Evolutionary conservation across 768 basidiomycete species (phyloP).

Genomic region (Pleurotus citrinopileatus): DNA sequence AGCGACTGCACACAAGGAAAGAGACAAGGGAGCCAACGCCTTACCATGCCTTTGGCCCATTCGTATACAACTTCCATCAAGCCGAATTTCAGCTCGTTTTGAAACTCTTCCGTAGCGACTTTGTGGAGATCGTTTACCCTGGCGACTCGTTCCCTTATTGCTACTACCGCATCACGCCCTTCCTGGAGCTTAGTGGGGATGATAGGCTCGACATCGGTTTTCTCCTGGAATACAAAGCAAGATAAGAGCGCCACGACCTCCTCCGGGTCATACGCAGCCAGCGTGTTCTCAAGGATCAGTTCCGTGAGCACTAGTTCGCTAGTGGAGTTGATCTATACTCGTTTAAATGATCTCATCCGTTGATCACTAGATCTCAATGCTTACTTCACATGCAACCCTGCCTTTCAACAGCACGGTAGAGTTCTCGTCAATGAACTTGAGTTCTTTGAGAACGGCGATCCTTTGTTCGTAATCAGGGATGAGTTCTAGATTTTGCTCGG

Average conservation of each 20-base stretch:
- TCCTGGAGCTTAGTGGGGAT: slow-evolving; percentile 77
- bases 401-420: slow-evolving; percentile 95
- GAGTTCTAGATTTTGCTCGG: slow-evolving; percentile 95
- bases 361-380: slow-evolving; percentile 11
- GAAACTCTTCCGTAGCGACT: slow-evolving; percentile 77
- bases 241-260: slow-evolving; percentile 96
- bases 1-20: slow-evolving; percentile 7
- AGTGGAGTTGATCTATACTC: slow-evolving; percentile 89
- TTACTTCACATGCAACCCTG: slow-evolving; percentile 95
- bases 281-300: slow-evolving; percentile 92
- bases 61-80: slow-evolving; percentile 97
- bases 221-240: slow-evolving; percentile 98
- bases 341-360: slow-evolving; percentile 5
- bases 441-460: slow-evolving; percentile 83
- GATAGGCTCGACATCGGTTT: slow-evolving; percentile 85
- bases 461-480: slow-evolving; percentile 97
- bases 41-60: slow-evolving; percentile 98
- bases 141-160: slow-evolving; percentile 76
- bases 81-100: slow-evolving; percentile 81
- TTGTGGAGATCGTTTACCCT: slow-evolving; percentile 78
- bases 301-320: slow-evolving; percentile 96
- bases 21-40: slow-evolving; percentile 17
- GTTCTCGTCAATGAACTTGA: slow-evolving; percentile 94
- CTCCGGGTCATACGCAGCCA: slow-evolving; percentile 88
- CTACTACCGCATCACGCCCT: slow-evolving; percentile 75